phyloP scores from a whole-genome alignment of 2,329 filamentous ascomycete genomes.

The Claviceps sp. region DNA sequence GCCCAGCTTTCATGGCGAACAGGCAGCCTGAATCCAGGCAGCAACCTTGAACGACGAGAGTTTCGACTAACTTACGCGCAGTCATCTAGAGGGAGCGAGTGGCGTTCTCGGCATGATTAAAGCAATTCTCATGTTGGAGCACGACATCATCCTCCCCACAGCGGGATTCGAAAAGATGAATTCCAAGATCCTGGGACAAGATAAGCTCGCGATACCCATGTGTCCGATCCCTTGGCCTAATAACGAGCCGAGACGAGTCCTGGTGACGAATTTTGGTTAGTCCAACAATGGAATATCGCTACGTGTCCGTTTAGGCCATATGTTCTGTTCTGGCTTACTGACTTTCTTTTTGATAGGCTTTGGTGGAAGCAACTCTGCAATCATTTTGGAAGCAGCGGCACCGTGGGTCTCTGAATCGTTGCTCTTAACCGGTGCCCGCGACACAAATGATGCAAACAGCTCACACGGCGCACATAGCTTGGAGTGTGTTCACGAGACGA shows the following conservation, averaged over 20 bases:
- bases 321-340: neutral
- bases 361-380: conserved; percentile 13
- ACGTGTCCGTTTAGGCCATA: neutral
- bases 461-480: neutral
- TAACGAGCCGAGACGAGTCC: conserved; percentile 7
- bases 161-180: conserved; percentile 12
- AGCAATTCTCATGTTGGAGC: conserved; percentile 12
- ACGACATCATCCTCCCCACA: conserved; percentile 12
- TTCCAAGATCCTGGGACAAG: conserved; percentile 11
- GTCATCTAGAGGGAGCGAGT: conserved; percentile 7
- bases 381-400: conserved; percentile 7
- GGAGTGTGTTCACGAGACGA: neutral
- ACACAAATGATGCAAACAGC: neutral
- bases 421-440: neutral
- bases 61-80: neutral
- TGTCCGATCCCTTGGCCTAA: conserved; percentile 11
- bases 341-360: conserved; percentile 7
- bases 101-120: conserved; percentile 14
- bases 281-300: neutral
- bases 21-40: neutral
- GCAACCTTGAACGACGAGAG: neutral
- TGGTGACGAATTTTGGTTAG: conserved; percentile 14
- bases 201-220: conserved; percentile 6
- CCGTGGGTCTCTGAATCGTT: neutral
- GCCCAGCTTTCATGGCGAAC: neutral